Percentiles rank a stretch among this genome's conserved stretches.
Conservation (phyloP, 2,329 filamentous ascomycete genomes). For the Nothophoma quercina region DNA sequence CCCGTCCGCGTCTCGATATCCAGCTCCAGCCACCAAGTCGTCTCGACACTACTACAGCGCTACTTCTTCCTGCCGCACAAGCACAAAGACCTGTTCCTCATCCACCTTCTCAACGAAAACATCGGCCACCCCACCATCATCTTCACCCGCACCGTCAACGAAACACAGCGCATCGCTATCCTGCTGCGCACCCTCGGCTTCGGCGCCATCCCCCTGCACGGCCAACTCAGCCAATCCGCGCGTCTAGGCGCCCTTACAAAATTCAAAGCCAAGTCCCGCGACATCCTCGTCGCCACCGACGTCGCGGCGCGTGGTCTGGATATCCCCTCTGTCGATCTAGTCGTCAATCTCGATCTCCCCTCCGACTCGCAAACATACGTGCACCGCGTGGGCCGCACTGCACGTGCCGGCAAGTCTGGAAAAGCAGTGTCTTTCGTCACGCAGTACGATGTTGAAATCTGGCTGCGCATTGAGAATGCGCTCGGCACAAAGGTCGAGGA, state of each 20-base stretch:
- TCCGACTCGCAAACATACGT: slow-evolving; percentile 90
- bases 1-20: slow-evolving; percentile 84
- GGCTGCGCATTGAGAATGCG: slow-evolving; percentile 80
- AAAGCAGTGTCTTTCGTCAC: slow-evolving; percentile 82
- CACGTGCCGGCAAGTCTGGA: slow-evolving; percentile 84
- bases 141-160: slow-evolving; percentile 91
- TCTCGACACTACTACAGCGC: slow-evolving; percentile 84
- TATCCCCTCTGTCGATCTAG: slow-evolving; percentile 88
- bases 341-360: slow-evolving; percentile 86
- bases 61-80: slow-evolving; percentile 80
- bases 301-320: slow-evolving; percentile 93
- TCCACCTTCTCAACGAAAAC: slow-evolving; percentile 86
- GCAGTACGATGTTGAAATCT: slow-evolving; percentile 87
- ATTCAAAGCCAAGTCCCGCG: slow-evolving; percentile 79
- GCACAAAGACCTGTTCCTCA: slow-evolving; percentile 88
- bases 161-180: slow-evolving; percentile 85
- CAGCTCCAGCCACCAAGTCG: slow-evolving; percentile 86
- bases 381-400: slow-evolving; percentile 87
- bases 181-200: slow-evolving; percentile 85
- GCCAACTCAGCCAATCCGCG: slow-evolving; percentile 85
- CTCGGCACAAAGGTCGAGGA: slow-evolving; percentile 78
- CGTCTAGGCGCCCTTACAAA: slow-evolving; percentile 89
- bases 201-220: slow-evolving; percentile 89
- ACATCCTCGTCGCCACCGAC: slow-evolving; percentile 91
- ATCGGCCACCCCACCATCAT: slow-evolving; percentile 87